These are phyloP conservation scores for Furcasterigmium furcatum DNA, from an alignment of 2,329 filamentous ascomycete genomes.

Conservation along the genomic window DNA sequence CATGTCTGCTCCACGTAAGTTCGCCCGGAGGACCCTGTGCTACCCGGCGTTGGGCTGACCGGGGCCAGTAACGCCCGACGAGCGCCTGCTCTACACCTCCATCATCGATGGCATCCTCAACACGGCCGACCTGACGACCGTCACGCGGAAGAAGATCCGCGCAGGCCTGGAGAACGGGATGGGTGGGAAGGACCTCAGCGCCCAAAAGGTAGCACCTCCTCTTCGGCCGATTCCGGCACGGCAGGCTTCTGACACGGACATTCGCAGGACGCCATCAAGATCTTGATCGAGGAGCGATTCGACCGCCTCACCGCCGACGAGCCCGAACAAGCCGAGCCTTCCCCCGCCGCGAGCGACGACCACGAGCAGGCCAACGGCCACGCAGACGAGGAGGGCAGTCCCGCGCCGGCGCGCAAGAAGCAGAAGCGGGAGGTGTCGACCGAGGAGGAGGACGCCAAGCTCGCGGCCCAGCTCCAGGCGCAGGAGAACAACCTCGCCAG, in stretches of 20 bases:
- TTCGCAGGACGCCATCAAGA: conserved; percentile 63
- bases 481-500: conserved; percentile 75
- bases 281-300: conserved; percentile 70
- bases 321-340: conserved; percentile 17
- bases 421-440: conserved; percentile 58
- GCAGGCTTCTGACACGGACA: neutral
- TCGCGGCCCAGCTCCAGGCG: conserved; percentile 85
- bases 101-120: conserved; percentile 60
- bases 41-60: neutral
- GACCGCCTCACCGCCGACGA: conserved; percentile 57
- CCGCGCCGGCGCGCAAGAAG: conserved; percentile 56
- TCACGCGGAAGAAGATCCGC: conserved; percentile 61
- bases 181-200: conserved; percentile 53
- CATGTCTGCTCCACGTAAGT: conserved; percentile 12
- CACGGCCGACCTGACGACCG: conserved; percentile 57
- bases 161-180: conserved; percentile 51
- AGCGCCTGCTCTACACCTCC: conserved; percentile 49
- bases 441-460: conserved; percentile 78
- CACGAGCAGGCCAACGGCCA: conserved; percentile 19
- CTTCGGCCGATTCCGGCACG: neutral
- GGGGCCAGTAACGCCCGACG: conserved; percentile 43
- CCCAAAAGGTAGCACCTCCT: conserved; percentile 48
- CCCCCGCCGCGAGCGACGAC: conserved; percentile 15
- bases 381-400: neutral
- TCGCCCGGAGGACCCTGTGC: neutral